phyloP scores from a whole-genome alignment of 2,329 filamentous ascomycete genomes.

The Septoria petroselini region DNA sequence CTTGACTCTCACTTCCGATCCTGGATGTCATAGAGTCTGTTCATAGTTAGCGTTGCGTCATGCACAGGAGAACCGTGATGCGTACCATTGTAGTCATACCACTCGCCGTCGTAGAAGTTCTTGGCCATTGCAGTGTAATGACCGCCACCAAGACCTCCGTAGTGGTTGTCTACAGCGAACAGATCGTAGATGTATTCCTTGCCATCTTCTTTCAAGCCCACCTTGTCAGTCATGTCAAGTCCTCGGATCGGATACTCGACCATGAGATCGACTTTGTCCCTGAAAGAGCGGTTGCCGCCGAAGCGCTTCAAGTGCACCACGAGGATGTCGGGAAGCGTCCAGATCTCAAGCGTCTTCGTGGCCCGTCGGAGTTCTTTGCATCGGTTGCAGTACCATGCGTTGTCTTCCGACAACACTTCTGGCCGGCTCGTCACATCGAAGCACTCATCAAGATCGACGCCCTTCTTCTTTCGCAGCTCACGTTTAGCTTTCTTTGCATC shows the following conservation, averaged over 20 bases:
- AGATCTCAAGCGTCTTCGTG: slow-evolving; percentile 94
- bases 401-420: slow-evolving; percentile 88
- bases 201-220: slow-evolving; percentile 74
- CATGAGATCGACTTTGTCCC: slow-evolving; percentile 86
- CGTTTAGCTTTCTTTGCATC: slow-evolving; percentile 62
- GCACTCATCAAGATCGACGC: slow-evolving; percentile 84
- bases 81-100: slow-evolving; percentile 97
- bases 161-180: slow-evolving; percentile 94
- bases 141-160: slow-evolving; percentile 85
- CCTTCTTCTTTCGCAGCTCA: slow-evolving; percentile 64
- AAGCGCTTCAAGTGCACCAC: slow-evolving; percentile 96
- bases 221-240: slow-evolving; percentile 74
- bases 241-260: slow-evolving; percentile 90
- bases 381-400: slow-evolving; percentile 94
- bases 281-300: slow-evolving; percentile 73
- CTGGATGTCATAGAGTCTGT: slow-evolving; percentile 59
- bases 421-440: slow-evolving; percentile 92
- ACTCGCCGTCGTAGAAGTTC: slow-evolving; percentile 83
- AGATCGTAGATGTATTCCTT: slow-evolving; percentile 87
- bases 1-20: slow-evolving; percentile 21
- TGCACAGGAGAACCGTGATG: slow-evolving; percentile 19
- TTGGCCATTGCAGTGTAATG: slow-evolving; percentile 95
- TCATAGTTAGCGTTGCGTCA: slow-evolving; percentile 42
- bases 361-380: slow-evolving; percentile 93
- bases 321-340: slow-evolving; percentile 93